Base-by-base conservation (phyloP, 495 filamentous ascomycete genomes). In the Hyaloscypha finlandica region DNA sequence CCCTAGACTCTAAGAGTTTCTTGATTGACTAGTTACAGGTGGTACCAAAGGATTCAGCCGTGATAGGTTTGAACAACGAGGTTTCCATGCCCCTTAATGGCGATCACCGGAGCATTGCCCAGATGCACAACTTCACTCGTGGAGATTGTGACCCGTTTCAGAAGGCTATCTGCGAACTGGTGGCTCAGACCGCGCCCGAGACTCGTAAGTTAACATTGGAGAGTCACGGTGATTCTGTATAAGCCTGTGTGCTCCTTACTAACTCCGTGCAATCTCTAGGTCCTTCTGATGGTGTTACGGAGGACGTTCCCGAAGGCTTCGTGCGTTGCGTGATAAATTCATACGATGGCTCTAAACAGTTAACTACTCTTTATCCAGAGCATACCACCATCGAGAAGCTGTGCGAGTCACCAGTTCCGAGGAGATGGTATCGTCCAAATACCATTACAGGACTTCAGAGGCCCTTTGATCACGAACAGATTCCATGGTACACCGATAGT, bases 71-170 rank as follows among this genome's bases (percentile, higher is more conserved):
- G 22, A 31, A 30, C 56, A 59, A 30, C 30, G 56, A 59, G 30
- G 56, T 31, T n/a, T 32, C 30, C 22, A 31, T 30, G 20, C 56
- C 56, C 22, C 30, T 59, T 30, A 32, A 59, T 29, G 56, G 22
- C 30, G 56, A 59, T 59, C 56, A 59, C 30, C 20, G 30, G 56
- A 59, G 22, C 33, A 59, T 59, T 45, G 42, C 42, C 42, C 42
- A 45, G 42, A 45, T 45, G 42, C 42, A 8, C 42, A 45, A 45
- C 42, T 45, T 45, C 42, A 45, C 6, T 45, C 42, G 42, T 45
- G 42, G 42, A 45, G 42, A 45, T 45, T 45, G 42, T 45, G 6
- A 45, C 42, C 42, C 14, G 42, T 45, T 45, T 45, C 42, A 45
- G 42, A 45, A 45, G 6, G 42, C 14, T 45, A 12, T 45, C 42